These are phyloP conservation scores for Caloboletus firmus DNA, from an alignment of 1,284 basidiomycete species.

Conservation along the genomic window DNA sequence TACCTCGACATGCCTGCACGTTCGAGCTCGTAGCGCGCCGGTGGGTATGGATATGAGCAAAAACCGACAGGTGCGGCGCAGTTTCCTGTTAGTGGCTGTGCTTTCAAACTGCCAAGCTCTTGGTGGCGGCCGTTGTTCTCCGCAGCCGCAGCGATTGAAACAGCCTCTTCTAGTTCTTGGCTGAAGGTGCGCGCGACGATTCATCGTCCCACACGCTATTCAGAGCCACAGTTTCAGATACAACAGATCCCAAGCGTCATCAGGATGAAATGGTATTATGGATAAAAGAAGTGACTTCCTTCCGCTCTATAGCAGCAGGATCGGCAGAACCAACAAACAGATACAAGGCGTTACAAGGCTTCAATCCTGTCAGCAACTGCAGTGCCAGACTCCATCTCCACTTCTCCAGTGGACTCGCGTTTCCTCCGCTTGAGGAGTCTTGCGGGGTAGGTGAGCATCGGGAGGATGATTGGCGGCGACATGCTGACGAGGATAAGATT, in stretches of 20 bases:
- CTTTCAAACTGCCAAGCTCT: background rate
- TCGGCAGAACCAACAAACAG: background rate
- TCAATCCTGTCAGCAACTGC: background rate
- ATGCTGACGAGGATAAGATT: slow-evolving; percentile 22
- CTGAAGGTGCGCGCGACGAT: background rate
- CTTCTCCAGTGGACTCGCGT: background rate
- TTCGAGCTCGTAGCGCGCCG: background rate
- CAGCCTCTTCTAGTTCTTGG: background rate
- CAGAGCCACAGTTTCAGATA: background rate
- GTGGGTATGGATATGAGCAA: slow-evolving; percentile 5
- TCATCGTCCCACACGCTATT: background rate
- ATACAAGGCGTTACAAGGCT: background rate
- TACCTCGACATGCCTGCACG: slow-evolving; percentile 42
- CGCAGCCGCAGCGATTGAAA: slow-evolving; percentile 25
- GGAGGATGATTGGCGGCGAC: slow-evolving; percentile 5
- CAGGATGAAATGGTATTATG: background rate
- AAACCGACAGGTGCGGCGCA: background rate
- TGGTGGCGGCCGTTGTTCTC: background rate
- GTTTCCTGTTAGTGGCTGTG: slow-evolving; percentile 21
- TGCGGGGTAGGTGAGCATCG: slow-evolving; percentile 3
- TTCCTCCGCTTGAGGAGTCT: background rate
- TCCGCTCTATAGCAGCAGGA: too few species aligned
- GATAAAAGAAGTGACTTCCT: background rate
- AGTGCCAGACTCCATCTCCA: slow-evolving; percentile 1
- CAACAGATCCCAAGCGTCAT: background rate